Evolutionary conservation across 2,329 filamentous ascomycete species (phyloP), one percentile per base, ranked within the genome.

Genomic region (Spiromastix sp.): DNA sequence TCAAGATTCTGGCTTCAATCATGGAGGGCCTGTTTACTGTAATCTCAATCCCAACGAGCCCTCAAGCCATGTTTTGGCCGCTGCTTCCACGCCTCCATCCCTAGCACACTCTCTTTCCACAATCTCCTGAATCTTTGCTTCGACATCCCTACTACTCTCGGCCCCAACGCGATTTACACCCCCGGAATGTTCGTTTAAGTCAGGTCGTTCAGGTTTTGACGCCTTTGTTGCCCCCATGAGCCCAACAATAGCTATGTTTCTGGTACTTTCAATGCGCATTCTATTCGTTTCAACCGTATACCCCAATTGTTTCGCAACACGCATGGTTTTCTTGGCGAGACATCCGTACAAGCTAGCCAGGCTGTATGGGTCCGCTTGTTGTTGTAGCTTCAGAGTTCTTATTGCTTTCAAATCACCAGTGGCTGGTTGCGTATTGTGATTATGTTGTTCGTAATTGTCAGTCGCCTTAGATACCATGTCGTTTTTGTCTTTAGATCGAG

Each of bases 231-330:
- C n/a, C 18, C 38, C 40, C 22, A 44, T 24, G 3, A 45, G 30
- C 19, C 41, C 34, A 28, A 46, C 38, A 27, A 48, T 31, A 9
- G 40, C 38, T 20, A 49, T 41, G 22, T 42, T 36, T 24, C 46
- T 40, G 30, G 44, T 37, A 30, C 44, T 41, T 4, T 91, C 91
- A 42, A 98, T 96, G 30, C 89, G 71, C 48, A 98, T 59, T 67
- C 91, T 78, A 49, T 94, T 89, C 43, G 72, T 83, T 59, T 96
- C 85, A 1, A 84, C 71, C 4, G 68, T 61, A 68, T 79, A 94
- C 2, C 82, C 83, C 43, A 85, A 75, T 38, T 82, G 78, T 20
- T 66, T 63, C 0, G 82, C 79, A 27, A 98, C 70, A 18, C 67
- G 64, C 13, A 74, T 67, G 0, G 86, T 77, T 72, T 89, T 95